Evolutionary conservation across 2,329 filamentous ascomycete species (phyloP).

Genomic region (Alternaria alternata): DNA sequence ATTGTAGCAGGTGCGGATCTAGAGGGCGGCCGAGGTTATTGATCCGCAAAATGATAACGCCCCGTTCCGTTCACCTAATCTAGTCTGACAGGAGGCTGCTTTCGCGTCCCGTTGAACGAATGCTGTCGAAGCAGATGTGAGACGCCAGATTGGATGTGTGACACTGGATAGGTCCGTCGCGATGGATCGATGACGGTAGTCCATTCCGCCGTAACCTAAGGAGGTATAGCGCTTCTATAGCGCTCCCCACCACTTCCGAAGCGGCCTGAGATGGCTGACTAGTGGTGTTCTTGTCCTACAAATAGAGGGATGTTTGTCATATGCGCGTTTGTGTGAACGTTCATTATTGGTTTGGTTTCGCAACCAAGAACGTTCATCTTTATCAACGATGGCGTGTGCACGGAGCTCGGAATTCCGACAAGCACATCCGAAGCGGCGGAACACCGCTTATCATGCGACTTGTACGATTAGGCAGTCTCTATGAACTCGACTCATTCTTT

Average conservation of each 20-base stretch:
- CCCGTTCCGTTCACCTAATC: slow-evolving; percentile 1
- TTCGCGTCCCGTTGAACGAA: slow-evolving; percentile 2
- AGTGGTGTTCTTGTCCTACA: background rate
- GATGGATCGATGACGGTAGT: slow-evolving; percentile 17
- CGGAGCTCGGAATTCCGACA: background rate
- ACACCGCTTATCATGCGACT: background rate
- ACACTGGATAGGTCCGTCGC: slow-evolving; percentile 5
- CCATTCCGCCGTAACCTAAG: slow-evolving; percentile 1
- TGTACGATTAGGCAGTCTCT: background rate
- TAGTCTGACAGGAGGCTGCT: slow-evolving; percentile 1
- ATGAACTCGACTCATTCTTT: background rate
- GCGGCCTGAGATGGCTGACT: background rate
- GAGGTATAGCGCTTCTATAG: slow-evolving; percentile 8
- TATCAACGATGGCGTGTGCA: background rate
- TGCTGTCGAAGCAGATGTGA: background rate
- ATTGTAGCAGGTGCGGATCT: background rate
- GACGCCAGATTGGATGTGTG: background rate
- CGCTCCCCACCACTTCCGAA: slow-evolving; percentile 4
- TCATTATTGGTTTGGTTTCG: background rate
- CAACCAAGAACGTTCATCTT: background rate
- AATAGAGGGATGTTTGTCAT: background rate
- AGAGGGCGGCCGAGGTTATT: background rate
- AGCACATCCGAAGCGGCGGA: background rate
- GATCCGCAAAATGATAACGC: slow-evolving; percentile 1
- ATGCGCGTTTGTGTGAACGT: background rate